Evolutionary conservation across 306 rosid species (phyloP).

Genomic region (Trichosanthes cucumerina): DNA sequence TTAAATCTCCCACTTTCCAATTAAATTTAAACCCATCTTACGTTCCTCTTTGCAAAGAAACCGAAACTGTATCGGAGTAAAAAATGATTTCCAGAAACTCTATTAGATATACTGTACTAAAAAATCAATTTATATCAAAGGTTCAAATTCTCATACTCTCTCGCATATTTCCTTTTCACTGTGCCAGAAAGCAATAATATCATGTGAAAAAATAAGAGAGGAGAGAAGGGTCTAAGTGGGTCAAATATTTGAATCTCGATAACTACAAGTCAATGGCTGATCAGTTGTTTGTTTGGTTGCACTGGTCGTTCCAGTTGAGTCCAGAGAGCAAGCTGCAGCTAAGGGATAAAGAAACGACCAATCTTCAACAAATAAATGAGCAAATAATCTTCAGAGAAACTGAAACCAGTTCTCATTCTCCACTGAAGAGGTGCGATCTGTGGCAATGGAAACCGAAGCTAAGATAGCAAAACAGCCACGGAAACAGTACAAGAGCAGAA

Average conservation of each 20-base stretch:
- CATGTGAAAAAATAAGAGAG: neutral
- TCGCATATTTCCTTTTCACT: neutral
- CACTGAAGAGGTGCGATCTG: neutral
- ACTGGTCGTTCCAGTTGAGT: neutral
- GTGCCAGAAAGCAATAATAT: neutral
- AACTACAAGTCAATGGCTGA: constrained; percentile 2
- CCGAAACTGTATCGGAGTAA: too few relatives aligned
- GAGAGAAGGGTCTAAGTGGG: neutral
- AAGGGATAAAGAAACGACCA: neutral
- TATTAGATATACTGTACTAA: too few relatives aligned
- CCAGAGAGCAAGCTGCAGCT: neutral
- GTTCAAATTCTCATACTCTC: too few relatives aligned
- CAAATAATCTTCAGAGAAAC: neutral
- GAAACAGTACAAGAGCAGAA: neutral
- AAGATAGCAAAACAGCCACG: neutral
- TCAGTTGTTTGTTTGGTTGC: neutral
- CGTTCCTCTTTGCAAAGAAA: too few relatives aligned
- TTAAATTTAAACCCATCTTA: too few relatives aligned
- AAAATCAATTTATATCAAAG: too few relatives aligned
- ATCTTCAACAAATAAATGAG: neutral
- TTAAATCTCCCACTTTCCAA: too few relatives aligned
- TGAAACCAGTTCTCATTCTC: neutral
- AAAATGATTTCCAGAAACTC: too few relatives aligned
- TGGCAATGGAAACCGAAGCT: neutral
- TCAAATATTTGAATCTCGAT: neutral